A percentile compares a stretch with the other conserved stretches of the same genome.
phyloP scores from a whole-genome alignment of 345 rosid genomes.

The Anacardium occidentale region DNA sequence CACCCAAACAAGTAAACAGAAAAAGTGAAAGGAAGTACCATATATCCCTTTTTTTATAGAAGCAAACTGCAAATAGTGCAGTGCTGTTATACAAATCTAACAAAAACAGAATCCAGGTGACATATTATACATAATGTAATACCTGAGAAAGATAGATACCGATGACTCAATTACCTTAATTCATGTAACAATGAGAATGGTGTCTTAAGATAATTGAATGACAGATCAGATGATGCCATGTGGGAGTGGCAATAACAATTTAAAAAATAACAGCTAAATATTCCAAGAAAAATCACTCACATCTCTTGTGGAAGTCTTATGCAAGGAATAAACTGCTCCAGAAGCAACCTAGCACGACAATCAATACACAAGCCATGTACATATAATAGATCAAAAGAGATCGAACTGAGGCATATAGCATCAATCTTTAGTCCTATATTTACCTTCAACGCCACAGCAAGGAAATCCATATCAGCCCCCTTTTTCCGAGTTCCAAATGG shows the following conservation, averaged over 20 bases:
- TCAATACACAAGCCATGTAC: neutral
- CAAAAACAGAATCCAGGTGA: neutral
- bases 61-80: no score
- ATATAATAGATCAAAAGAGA: conserved; percentile 8
- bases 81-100: no score
- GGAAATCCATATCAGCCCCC: conserved; percentile 92
- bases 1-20: no score
- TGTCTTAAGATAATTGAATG: neutral
- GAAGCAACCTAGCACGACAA: conserved; percentile 61
- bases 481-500: conserved; percentile 92
- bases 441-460: conserved; percentile 70
- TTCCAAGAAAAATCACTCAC: conserved; percentile 39
- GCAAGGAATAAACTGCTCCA: conserved; percentile 90
- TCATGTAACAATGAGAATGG: neutral
- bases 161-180: neutral
- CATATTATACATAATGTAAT: neutral
- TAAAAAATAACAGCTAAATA: neutral
- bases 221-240: neutral
- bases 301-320: conserved; percentile 96
- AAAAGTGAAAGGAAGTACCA: no score
- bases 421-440: conserved; percentile 2
- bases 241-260: neutral
- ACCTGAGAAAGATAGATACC: neutral
- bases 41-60: no score
- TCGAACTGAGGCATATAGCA: conserved; percentile 6